phyloP scores from a whole-genome alignment of 768 basidiomycete species.

The Boletus rex-veris region DNA sequence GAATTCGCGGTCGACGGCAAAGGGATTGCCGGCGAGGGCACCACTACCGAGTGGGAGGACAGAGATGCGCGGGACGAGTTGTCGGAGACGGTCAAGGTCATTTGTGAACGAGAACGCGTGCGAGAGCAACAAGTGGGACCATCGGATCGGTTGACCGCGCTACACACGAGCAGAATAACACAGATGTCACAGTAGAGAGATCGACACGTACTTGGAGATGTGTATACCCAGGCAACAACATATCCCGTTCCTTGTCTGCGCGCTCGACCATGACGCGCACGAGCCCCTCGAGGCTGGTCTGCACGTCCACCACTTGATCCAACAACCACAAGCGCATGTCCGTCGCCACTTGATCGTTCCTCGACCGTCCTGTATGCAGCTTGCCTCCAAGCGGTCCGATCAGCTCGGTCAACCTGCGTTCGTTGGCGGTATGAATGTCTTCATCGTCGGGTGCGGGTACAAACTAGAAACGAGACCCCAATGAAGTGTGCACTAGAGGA shows the following conservation, averaged over 20 bases:
- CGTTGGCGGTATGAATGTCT: slow-evolving; percentile 98
- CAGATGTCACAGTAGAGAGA: neutral
- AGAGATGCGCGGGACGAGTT: slow-evolving; percentile 86
- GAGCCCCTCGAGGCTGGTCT: slow-evolving; percentile 67
- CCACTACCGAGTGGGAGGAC: slow-evolving; percentile 92
- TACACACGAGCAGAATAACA: slow-evolving; percentile 28
- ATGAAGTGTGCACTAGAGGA: neutral
- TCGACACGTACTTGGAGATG: slow-evolving; percentile 74
- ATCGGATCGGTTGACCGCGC: slow-evolving; percentile 98
- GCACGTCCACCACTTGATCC: slow-evolving; percentile 66
- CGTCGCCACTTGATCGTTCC: slow-evolving; percentile 98
- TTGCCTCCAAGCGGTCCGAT: slow-evolving; percentile 93
- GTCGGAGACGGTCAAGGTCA: slow-evolving; percentile 81
- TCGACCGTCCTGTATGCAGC: slow-evolving; percentile 92
- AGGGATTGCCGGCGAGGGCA: slow-evolving; percentile 95
- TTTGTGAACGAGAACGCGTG: slow-evolving; percentile 92
- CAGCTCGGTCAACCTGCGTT: slow-evolving; percentile 88
- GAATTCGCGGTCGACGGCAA: slow-evolving; percentile 89
- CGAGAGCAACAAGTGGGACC: slow-evolving; percentile 95
- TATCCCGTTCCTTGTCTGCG: slow-evolving; percentile 90
- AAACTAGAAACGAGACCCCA: slow-evolving; percentile 49
- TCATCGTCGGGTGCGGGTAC: slow-evolving; percentile 82
- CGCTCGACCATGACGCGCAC: slow-evolving; percentile 88
- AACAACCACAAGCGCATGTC: slow-evolving; percentile 97
- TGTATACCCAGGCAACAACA: slow-evolving; percentile 93